Evolutionary conservation across 306 rosid genomes (phyloP).

Genomic region (Citrullus colocynthis): DNA sequence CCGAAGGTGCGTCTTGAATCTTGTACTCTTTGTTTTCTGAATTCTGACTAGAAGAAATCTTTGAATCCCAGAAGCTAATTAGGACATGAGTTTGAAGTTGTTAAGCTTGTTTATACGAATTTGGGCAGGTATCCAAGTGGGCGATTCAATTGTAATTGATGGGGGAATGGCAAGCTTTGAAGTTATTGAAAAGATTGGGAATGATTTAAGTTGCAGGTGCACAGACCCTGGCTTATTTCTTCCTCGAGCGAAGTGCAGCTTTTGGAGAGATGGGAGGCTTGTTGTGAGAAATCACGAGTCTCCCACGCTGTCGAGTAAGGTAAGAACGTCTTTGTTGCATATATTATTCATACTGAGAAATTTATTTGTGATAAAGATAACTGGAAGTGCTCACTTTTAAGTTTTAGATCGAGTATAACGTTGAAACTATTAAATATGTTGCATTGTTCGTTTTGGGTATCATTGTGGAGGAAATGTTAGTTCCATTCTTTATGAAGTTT

Average conservation of each 20-base stretch:
- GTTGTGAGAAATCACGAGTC: slow-evolving; percentile 49
- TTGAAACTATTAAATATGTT: not conserved
- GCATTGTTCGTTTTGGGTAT: not conserved
- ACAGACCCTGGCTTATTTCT: slow-evolving; percentile 72
- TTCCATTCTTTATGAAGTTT: not conserved
- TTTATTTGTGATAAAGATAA: not conserved
- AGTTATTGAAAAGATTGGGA: slow-evolving; percentile 51
- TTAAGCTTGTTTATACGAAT: not conserved
- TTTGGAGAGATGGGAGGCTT: slow-evolving; percentile 80
- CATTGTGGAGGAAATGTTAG: not conserved
- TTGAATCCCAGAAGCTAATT: not conserved
- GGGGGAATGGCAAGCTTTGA: slow-evolving; percentile 86
- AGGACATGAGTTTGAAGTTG: not conserved
- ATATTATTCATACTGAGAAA: not conserved
- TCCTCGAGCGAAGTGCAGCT: slow-evolving; percentile 76
- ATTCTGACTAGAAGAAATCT: not conserved
- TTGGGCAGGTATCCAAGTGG: slow-evolving; percentile 51
- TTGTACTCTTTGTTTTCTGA: not conserved
- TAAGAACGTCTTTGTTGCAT: not conserved
- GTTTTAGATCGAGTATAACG: not conserved
- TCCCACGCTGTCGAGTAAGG: slow-evolving; percentile 70
- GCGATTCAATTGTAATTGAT: slow-evolving; percentile 73
- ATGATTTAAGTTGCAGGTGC: slow-evolving; percentile 60
- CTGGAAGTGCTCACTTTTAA: not conserved
- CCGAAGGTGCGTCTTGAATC: slow-evolving; percentile 35